Base-by-base conservation (phyloP, 1,284 basidiomycete species). In the Rhizopogon hawkerae region DNA sequence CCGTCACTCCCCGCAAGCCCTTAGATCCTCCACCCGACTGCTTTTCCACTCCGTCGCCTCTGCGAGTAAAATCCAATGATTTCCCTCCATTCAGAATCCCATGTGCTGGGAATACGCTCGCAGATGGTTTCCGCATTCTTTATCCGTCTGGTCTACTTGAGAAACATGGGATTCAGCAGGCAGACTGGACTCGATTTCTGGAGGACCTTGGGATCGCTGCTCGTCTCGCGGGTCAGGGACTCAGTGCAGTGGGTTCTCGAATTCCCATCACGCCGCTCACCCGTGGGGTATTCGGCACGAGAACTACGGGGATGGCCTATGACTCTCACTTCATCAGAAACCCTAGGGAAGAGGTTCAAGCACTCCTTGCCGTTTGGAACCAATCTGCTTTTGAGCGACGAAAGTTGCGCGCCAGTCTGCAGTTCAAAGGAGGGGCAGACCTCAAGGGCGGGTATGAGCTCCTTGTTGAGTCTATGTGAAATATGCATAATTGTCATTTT, bases 21-120 rank as follows among this genome's bases (percentile, higher is more conserved):
- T 61, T 65, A 2, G 63, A 65, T 36, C 66, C 63, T 35, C 66
- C 66, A 6, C 63, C 63, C 1, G 33, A 44, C 41, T 65, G 63
- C 35, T 65, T 65, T 49, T 67, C 65, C n/a, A 56, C 34, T 1
- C 54, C 53, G 1, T 60, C 65, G 10, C 66, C 63, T 5, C 23
- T 58, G 1, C 60, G 65, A 18, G 48, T 65, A 35, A 49, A 51
- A 47, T 63, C 66, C 4, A 48, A 54, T 38, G 46, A 59, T 7
- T 65, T 65, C 38, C 60, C 59, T 1, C 49, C 60, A 5, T 65
- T 68, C 50, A 38, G 43, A 35, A 58, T 68, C 8, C 57, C 59
- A 3, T 49, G 65, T 2, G 14, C 55, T 51, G 55, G 47, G 23
- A 39, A 59, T 16, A 47, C 38, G 11, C 50, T 65, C 46, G 33